phyloP scores from a whole-genome alignment of 164 flowering plant species.

The Vitis riparia region DNA sequence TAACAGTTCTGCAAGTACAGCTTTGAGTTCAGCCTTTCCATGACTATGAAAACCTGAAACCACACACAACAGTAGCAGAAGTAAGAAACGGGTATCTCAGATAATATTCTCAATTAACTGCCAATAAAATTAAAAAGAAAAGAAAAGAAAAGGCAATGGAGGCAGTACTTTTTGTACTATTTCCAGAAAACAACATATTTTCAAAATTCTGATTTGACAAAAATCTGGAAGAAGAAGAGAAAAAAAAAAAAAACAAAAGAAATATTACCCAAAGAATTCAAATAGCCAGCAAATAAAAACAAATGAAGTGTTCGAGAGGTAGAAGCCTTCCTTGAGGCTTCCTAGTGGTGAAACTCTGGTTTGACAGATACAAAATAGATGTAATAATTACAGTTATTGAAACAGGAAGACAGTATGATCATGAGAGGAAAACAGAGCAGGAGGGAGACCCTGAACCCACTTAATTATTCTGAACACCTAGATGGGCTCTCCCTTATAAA shows the following conservation, averaged over 20 bases:
- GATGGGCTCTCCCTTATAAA: conserved; percentile 3
- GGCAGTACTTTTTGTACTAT: not conserved
- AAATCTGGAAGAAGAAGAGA: not conserved
- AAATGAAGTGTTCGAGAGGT: too few species aligned
- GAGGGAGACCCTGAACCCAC: not conserved
- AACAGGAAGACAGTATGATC: not conserved
- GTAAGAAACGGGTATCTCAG: conserved; percentile 11
- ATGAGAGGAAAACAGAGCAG: conserved; percentile 12
- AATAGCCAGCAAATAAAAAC: not conserved
- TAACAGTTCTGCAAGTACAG: conserved; percentile 79
- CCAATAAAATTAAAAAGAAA: not conserved
- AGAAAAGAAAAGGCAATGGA: not conserved
- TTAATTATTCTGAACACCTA: conserved; percentile 4
- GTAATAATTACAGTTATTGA: not conserved
- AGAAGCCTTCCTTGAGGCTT: not conserved
- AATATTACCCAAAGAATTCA: not conserved
- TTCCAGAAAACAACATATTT: not conserved
- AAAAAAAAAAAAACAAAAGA: not conserved
- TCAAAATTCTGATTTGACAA: not conserved
- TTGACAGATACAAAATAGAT: too few species aligned
- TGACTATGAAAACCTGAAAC: conserved; percentile 25
- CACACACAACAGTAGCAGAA: conserved; percentile 5
- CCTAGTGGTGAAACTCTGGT: not conserved
- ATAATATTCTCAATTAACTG: not conserved
- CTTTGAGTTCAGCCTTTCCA: conserved; percentile 86